Percentiles rank a stretch among this genome's conserved stretches.
Evolutionary conservation across 768 basidiomycete species (phyloP).

Genomic region (Suillus hirtellus): DNA sequence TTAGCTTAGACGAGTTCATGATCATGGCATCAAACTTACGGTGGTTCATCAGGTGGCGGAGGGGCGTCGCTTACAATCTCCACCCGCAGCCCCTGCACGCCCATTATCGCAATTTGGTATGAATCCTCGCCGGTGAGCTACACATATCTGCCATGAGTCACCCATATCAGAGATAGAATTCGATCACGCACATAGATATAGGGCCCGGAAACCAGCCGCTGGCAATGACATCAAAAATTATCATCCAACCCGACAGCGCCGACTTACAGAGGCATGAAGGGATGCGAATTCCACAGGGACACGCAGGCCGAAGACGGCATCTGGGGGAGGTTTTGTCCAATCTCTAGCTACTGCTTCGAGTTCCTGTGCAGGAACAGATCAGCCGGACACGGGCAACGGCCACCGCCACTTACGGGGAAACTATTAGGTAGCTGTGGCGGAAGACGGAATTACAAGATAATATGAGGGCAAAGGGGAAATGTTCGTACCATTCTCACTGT

Average conservation of each 20-base stretch:
- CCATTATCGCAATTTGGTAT: slow-evolving; percentile 85
- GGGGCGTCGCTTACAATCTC: slow-evolving; percentile 86
- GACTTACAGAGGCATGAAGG: slow-evolving; percentile 75
- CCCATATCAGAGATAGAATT: slow-evolving; percentile 14
- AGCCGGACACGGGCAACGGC: not conserved
- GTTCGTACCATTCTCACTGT: slow-evolving; percentile 63
- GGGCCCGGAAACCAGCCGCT: slow-evolving; percentile 80
- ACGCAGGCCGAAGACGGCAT: slow-evolving; percentile 71
- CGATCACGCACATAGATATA: slow-evolving; percentile 72
- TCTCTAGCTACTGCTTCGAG: slow-evolving; percentile 78
- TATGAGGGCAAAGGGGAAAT: slow-evolving; percentile 28
- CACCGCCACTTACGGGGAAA: slow-evolving; percentile 50
- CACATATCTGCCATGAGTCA: slow-evolving; percentile 23
- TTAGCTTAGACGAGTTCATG: slow-evolving; percentile 15
- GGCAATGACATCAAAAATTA: slow-evolving; percentile 25
- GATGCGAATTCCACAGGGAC: slow-evolving; percentile 89
- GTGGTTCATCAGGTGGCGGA: slow-evolving; percentile 81
- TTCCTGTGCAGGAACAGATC: slow-evolving; percentile 49
- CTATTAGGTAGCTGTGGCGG: slow-evolving; percentile 61
- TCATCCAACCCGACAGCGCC: slow-evolving; percentile 14
- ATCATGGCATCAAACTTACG: slow-evolving; percentile 49
- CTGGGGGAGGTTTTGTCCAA: slow-evolving; percentile 86
- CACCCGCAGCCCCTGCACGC: slow-evolving; percentile 78
- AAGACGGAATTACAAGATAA: slow-evolving; percentile 18
- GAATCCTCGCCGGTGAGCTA: slow-evolving; percentile 85